Conservation (phyloP, 441 rosid genomes). For the Gossypium davidsonii region DNA sequence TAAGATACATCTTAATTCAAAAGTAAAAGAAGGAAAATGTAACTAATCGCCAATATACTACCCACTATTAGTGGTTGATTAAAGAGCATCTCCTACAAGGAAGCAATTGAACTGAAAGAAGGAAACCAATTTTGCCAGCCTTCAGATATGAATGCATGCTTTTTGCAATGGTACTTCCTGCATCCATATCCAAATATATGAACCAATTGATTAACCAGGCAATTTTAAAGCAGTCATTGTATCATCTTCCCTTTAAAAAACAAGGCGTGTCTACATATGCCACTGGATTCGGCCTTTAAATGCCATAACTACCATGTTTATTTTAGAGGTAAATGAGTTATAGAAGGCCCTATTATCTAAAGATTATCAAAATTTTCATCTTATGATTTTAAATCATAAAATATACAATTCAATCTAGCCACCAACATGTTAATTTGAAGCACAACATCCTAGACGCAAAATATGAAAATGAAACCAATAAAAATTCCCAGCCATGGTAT, state of each 20-base stretch:
- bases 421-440: not conserved
- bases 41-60: not conserved
- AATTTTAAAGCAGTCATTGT: not conserved
- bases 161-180: not conserved
- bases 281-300: not conserved
- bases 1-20: not conserved
- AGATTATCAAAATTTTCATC: not conserved
- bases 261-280: not conserved
- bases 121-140: conserved; percentile 6
- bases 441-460: not conserved
- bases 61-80: not conserved
- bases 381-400: conserved; percentile 2
- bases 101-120: not conserved
- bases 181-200: conserved; percentile 5
- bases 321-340: not conserved
- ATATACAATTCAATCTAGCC: not conserved
- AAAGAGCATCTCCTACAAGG: not conserved
- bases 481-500: not conserved
- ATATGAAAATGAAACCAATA: not conserved
- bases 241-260: not conserved
- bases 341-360: not conserved
- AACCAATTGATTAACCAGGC: not conserved
- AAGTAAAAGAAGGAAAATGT: not conserved
- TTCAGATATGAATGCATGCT: conserved; percentile 9
- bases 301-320: not conserved